Conservation (phyloP, 805 yeast species). For the Geotrichum ghanense region DNA sequence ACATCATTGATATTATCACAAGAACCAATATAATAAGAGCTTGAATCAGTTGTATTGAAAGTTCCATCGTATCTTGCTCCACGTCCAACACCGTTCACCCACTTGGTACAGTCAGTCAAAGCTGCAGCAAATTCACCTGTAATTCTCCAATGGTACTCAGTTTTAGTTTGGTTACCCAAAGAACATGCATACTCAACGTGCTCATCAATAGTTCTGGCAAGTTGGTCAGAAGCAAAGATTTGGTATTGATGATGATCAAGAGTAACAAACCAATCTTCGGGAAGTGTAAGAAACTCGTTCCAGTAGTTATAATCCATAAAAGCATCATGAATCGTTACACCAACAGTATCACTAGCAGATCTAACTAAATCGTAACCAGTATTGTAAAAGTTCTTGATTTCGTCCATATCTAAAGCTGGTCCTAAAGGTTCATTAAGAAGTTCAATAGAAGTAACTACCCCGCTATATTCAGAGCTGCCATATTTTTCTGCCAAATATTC, state of each 20-base stretch:
- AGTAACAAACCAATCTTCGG: slow-evolving; percentile 51
- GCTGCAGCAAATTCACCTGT: slow-evolving; percentile 92
- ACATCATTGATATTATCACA: slow-evolving; percentile 44
- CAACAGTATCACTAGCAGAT: slow-evolving; percentile 35
- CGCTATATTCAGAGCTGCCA: slow-evolving; percentile 47
- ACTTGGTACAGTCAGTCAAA: slow-evolving; percentile 76
- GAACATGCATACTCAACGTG: slow-evolving; percentile 47
- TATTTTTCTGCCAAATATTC: slow-evolving; percentile 47
- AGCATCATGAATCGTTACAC: slow-evolving; percentile 74
- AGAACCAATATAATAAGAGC: slow-evolving; percentile 39
- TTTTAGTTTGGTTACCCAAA: slow-evolving; percentile 33
- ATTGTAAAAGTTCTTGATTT: slow-evolving; percentile 46
- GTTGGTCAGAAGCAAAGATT: slow-evolving; percentile 59
- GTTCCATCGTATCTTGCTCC: slow-evolving; percentile 76
- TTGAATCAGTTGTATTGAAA: slow-evolving; percentile 26
- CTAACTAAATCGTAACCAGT: slow-evolving; percentile 60
- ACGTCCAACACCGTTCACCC: slow-evolving; percentile 79
- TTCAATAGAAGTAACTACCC: slow-evolving; percentile 75
- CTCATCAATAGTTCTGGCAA: slow-evolving; percentile 45
- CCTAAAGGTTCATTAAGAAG: slow-evolving; percentile 86
- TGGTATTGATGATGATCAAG: slow-evolving; percentile 89
- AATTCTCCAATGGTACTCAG: slow-evolving; percentile 61
- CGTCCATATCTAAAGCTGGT: slow-evolving; percentile 44
- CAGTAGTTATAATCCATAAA: slow-evolving; percentile 52
- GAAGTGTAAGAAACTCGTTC: slow-evolving; percentile 40